Evolutionary conservation across 2,329 filamentous ascomycete genomes (phyloP).

Genomic region (Exophiala xenobiotica): DNA sequence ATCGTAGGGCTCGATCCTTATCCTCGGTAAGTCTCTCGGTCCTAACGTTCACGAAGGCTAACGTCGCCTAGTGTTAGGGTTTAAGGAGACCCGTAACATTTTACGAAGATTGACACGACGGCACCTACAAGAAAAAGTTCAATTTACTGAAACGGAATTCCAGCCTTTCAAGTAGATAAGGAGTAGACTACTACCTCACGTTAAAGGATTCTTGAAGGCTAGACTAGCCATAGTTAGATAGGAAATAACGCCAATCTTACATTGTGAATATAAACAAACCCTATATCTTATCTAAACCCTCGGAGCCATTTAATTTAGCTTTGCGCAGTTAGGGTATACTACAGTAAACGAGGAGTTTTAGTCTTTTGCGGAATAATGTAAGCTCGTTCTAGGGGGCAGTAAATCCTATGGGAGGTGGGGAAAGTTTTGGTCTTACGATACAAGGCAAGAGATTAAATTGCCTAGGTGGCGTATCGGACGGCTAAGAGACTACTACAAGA

Average conservation of each 20-base stretch:
- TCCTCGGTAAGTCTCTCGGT: neutral
- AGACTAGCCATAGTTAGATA: neutral
- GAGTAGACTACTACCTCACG: neutral
- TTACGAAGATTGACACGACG: constrained; percentile 1
- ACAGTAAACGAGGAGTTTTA: too few relatives aligned
- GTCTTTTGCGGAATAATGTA: too few relatives aligned
- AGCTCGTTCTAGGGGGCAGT: too few relatives aligned
- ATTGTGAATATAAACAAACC: neutral
- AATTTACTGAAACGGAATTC: neutral
- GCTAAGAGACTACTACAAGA: neutral
- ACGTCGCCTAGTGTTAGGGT: neutral
- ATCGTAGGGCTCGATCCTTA: neutral
- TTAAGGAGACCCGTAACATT: neutral
- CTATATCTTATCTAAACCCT: neutral
- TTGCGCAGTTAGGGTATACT: neutral
- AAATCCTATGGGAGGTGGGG: too few relatives aligned
- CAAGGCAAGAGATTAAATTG: too few relatives aligned
- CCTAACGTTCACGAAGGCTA: neutral
- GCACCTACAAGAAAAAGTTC: neutral
- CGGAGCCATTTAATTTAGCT: neutral
- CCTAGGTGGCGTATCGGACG: too few relatives aligned
- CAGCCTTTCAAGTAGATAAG: constrained; percentile 1
- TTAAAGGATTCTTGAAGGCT: neutral
- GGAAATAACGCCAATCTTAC: too few relatives aligned
- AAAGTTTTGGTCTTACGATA: too few relatives aligned